A percentile compares a stretch with the other conserved stretches of the same genome.
Evolutionary conservation across 805 yeast genomes (phyloP).

Genomic region (Yarrowia divulgata): DNA sequence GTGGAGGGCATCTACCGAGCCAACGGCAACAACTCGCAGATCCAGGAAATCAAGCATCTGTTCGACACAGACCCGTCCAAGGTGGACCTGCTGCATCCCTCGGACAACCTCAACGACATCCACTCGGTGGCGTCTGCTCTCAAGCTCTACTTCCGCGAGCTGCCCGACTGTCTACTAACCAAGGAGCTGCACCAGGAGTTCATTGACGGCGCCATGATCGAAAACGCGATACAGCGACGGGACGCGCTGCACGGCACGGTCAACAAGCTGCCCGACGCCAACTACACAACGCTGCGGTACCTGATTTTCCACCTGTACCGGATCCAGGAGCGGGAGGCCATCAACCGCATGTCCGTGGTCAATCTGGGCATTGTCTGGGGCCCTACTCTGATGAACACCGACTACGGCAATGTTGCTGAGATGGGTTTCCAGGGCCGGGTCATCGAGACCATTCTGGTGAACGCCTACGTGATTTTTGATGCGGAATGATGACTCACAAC

Average conservation of each 20-base stretch:
- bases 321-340: conserved; percentile 66
- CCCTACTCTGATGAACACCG: conserved; percentile 77
- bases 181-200: conserved; percentile 66
- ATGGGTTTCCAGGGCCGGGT: conserved; percentile 77
- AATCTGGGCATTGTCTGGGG: conserved; percentile 95
- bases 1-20: conserved; percentile 90
- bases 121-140: conserved; percentile 86
- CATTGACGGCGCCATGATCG: conserved; percentile 73
- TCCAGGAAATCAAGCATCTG: conserved; percentile 72
- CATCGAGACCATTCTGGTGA: conserved; percentile 81
- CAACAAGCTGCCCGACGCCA: conserved; percentile 91
- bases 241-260: conserved; percentile 85
- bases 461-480: conserved; percentile 82
- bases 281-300: conserved; percentile 88
- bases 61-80: conserved; percentile 70
- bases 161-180: conserved; percentile 88
- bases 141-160: conserved; percentile 79
- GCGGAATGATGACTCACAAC: conserved; percentile 57
- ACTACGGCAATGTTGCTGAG: conserved; percentile 70
- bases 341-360: conserved; percentile 82
- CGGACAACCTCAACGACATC: conserved; percentile 74
- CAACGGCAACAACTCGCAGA: conserved; percentile 76
- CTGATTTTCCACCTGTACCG: conserved; percentile 84
- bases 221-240: conserved; percentile 65
- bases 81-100: conserved; percentile 61